These are phyloP conservation scores for Nakazawaea wickerhamii DNA, from an alignment of 805 yeast species.

Conservation along the genomic window DNA sequence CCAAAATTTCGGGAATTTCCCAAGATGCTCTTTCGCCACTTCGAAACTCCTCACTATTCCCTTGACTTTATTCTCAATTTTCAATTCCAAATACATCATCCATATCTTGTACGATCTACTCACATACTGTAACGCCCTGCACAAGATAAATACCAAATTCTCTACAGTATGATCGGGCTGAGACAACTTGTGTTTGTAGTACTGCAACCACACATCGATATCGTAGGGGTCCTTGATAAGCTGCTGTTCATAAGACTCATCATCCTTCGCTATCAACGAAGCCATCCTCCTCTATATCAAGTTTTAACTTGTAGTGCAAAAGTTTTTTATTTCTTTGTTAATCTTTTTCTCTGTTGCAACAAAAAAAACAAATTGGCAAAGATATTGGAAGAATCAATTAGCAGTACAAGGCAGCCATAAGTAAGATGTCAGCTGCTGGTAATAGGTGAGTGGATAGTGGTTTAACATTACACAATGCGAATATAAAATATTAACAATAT, in stretches of 20 bases:
- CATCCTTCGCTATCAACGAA: slow-evolving; percentile 18
- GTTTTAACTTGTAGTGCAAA: background rate
- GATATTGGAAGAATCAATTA: slow-evolving; percentile 1
- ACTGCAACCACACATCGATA: slow-evolving; percentile 40
- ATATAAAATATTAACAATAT: slow-evolving; percentile 4
- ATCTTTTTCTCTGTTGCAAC: background rate
- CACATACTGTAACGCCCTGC: slow-evolving; percentile 43
- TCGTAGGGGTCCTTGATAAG: slow-evolving; percentile 30
- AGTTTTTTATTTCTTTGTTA: background rate
- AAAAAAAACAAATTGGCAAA: background rate
- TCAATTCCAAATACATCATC: slow-evolving; percentile 41
- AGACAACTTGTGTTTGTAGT: slow-evolving; percentile 30
- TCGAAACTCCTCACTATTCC: slow-evolving; percentile 32
- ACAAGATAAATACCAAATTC: slow-evolving; percentile 40
- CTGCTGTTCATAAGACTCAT: slow-evolving; percentile 31
- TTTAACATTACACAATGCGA: too few relatives aligned
- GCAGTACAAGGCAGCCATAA: background rate
- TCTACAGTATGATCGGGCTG: slow-evolving; percentile 19
- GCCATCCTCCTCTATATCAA: slow-evolving; percentile 5
- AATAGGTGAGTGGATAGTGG: slow-evolving; percentile 33
- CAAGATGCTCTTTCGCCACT: slow-evolving; percentile 35
- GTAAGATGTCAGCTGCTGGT: slow-evolving; percentile 57
- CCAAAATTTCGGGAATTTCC: slow-evolving; percentile 50
- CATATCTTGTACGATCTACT: slow-evolving; percentile 49
- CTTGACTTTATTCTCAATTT: slow-evolving; percentile 21